A percentile compares a stretch with the other conserved stretches of the same genome.
Evolutionary conservation across 305 asterid species (phyloP).

Genomic region (Fraxinus baroniana): DNA sequence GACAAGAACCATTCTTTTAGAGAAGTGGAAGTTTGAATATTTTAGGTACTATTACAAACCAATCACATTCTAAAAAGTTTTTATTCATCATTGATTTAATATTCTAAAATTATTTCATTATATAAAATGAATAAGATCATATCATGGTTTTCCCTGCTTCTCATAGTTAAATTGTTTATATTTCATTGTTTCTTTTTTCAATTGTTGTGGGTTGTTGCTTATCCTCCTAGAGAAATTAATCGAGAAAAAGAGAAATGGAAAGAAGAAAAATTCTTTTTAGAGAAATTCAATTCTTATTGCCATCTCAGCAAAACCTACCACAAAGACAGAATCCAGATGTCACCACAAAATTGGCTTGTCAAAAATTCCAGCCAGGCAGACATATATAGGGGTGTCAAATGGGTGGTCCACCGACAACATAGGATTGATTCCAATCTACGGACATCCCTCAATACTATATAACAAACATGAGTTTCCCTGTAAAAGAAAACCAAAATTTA

Average conservation of each 20-base stretch:
- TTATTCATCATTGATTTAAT: no score
- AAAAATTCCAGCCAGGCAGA: slow-evolving; percentile 22
- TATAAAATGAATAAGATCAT: no score
- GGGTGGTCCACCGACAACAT: slow-evolving; percentile 47
- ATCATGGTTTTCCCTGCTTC: no score
- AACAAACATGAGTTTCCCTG: slow-evolving; percentile 30
- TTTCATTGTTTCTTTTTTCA: no score
- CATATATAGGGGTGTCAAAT: slow-evolving; percentile 19
- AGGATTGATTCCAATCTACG: slow-evolving; percentile 50
- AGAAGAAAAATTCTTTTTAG: not conserved
- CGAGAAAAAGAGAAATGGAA: not conserved
- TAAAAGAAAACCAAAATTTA: slow-evolving; percentile 11
- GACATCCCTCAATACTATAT: slow-evolving; percentile 35
- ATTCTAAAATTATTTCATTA: no score
- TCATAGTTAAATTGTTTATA: no score
- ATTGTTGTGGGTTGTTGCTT: not conserved
- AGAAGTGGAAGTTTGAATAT: no score
- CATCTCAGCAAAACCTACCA: slow-evolving; percentile 1
- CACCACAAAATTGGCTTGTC: not conserved
- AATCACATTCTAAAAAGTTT: no score
- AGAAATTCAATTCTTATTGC: not conserved
- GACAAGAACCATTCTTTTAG: no score
- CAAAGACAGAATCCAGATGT: slow-evolving; percentile 13
- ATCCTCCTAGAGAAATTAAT: not conserved
- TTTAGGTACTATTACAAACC: no score